These are phyloP conservation scores for Entomortierella parvispora DNA, from an alignment of 192 early-diverging fungal genomes.

Conservation along the genomic window DNA sequence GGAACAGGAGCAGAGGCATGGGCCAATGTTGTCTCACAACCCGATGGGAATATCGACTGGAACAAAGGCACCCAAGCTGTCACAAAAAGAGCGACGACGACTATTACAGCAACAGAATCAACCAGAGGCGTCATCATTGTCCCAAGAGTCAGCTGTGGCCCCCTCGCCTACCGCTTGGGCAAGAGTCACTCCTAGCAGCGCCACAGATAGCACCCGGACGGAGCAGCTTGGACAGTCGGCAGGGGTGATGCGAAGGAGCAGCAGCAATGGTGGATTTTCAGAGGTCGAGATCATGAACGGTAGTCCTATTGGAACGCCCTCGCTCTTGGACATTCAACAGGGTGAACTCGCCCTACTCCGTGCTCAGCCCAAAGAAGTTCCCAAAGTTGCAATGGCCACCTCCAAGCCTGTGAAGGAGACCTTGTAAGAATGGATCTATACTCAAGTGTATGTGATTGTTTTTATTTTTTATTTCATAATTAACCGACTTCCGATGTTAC, in stretches of 20 bases:
- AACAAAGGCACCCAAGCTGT: conserved; percentile 34
- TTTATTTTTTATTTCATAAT: neutral
- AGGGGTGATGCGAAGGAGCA: neutral
- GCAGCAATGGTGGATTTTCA: neutral
- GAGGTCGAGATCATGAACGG: no score
- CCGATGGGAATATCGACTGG: neutral
- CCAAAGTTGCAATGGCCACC: conserved; percentile 32
- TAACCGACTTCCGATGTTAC: neutral
- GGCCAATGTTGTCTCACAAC: neutral
- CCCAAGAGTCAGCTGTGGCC: conserved; percentile 8
- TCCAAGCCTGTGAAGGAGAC: conserved; percentile 50
- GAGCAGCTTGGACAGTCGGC: neutral
- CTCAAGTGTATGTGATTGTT: neutral
- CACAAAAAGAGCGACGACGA: conserved; percentile 49
- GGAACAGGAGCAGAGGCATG: conserved; percentile 44
- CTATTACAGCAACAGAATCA: conserved; percentile 29
- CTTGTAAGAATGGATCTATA: conserved; percentile 11
- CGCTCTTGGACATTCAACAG: conserved; percentile 34
- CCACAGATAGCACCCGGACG: neutral
- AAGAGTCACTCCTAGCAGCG: neutral
- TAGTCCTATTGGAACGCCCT: neutral
- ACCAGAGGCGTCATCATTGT: neutral
- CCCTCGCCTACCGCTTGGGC: conserved; percentile 8
- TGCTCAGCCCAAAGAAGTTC: conserved; percentile 26
- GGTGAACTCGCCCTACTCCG: conserved; percentile 31